Evolutionary conservation across 768 basidiomycete species (phyloP).

Genomic region (Dioszegia aurantiaca): DNA sequence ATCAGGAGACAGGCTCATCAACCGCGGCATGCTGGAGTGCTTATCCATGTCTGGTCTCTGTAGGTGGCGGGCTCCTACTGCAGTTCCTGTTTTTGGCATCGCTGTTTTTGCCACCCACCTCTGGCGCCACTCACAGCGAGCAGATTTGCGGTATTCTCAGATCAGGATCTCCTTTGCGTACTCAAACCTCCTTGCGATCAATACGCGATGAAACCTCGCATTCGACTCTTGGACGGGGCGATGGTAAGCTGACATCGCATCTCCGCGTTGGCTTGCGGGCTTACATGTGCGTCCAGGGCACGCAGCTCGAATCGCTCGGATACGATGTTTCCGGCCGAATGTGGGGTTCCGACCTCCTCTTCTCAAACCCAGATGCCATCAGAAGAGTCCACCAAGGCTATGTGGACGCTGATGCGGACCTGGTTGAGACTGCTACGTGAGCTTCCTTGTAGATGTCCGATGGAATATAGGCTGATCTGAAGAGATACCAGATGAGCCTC

Average conservation of each 20-base stretch:
- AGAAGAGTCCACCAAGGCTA: slow-evolving; percentile 64
- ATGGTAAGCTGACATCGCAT: no score
- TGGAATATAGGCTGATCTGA: slow-evolving; percentile 13
- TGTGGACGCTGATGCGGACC: slow-evolving; percentile 63
- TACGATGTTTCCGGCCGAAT: slow-evolving; percentile 55
- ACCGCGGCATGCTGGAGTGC: no score
- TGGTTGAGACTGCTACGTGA: slow-evolving; percentile 71
- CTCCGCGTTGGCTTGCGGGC: no score
- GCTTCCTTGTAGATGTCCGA: slow-evolving; percentile 17
- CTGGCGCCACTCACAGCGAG: no score
- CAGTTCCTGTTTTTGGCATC: no score
- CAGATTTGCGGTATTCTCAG: no score
- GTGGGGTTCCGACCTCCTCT: slow-evolving; percentile 69
- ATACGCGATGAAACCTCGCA: background rate
- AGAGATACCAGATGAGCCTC: slow-evolving; percentile 35
- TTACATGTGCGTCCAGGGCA: slow-evolving; percentile 40
- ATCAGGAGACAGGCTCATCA: no score
- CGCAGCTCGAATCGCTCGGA: slow-evolving; percentile 40
- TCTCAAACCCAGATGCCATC: slow-evolving; percentile 59
- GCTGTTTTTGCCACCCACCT: no score
- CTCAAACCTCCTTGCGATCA: no score
- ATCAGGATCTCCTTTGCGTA: no score
- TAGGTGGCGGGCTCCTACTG: no score
- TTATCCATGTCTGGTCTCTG: no score
- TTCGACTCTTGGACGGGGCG: slow-evolving; percentile 7